Evolutionary conservation across 2,329 filamentous ascomycete genomes (phyloP).

Genomic region (Colletotrichum lindemuthianum): DNA sequence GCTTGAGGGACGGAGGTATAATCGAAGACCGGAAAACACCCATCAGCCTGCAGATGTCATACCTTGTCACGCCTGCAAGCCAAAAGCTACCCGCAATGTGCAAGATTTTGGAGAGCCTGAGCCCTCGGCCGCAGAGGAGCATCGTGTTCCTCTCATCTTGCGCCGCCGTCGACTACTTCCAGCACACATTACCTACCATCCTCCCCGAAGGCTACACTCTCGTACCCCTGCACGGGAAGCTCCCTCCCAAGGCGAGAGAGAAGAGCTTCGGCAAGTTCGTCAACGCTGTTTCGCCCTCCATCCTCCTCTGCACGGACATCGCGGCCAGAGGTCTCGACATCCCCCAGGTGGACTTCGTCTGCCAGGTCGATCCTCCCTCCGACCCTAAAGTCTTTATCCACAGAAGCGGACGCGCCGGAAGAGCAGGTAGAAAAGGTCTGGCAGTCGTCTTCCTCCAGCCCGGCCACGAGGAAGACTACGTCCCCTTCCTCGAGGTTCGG

Average conservation of each 20-base stretch:
- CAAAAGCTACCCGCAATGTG: slow-evolving; percentile 83
- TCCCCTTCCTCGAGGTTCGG: slow-evolving; percentile 85
- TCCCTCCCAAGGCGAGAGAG: slow-evolving; percentile 85
- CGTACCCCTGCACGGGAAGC: slow-evolving; percentile 90
- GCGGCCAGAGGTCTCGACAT: slow-evolving; percentile 92
- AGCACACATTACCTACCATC: slow-evolving; percentile 78
- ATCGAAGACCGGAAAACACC: slow-evolving; percentile 88
- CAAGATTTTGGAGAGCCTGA: slow-evolving; percentile 74
- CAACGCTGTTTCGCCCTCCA: slow-evolving; percentile 76
- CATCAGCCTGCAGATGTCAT: slow-evolving; percentile 91
- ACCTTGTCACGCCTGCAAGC: slow-evolving; percentile 77
- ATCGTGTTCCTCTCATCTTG: slow-evolving; percentile 96
- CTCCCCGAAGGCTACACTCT: slow-evolving; percentile 75
- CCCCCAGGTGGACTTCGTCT: slow-evolving; percentile 88
- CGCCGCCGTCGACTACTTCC: slow-evolving; percentile 94
- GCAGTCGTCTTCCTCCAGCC: slow-evolving; percentile 88
- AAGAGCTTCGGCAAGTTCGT: slow-evolving; percentile 88
- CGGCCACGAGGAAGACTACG: slow-evolving; percentile 88
- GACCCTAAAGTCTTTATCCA: slow-evolving; percentile 97
- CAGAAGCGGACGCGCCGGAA: slow-evolving; percentile 86
- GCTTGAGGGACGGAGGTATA: slow-evolving; percentile 68
- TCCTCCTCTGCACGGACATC: slow-evolving; percentile 92
- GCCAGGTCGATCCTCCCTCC: slow-evolving; percentile 84
- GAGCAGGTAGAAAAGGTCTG: slow-evolving; percentile 86
- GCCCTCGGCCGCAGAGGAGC: slow-evolving; percentile 81